Evolutionary conservation across 495 filamentous ascomycete species (phyloP), one percentile per base, ranked within the genome.

Genomic region (Pyrenula massariospora): DNA sequence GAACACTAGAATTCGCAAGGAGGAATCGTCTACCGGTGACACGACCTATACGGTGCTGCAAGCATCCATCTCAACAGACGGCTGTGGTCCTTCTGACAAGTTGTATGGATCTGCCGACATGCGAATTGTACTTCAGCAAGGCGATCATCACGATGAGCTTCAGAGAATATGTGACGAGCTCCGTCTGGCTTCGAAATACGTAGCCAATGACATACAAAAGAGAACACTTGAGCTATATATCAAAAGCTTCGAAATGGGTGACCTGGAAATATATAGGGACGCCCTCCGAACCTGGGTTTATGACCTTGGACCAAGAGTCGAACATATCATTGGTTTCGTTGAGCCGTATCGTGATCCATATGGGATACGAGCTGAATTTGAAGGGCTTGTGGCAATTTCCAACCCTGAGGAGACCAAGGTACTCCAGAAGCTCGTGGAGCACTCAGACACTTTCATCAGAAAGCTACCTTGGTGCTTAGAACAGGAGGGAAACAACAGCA

Each of bases 311-410:
- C 76, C 0, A 57, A 56, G 2, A 5, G 66, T 79, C 0, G 76
- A 77, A 57, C 70, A 64, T 25, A 70, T 78, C 1, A 64, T 77
- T 57, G 74, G 73, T 1, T 77, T 78, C 57, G 65, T 78, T 1
- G 74, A 79, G 55, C 68, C 75, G 22, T 77, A 80, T 57, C 61
- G 73, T 24, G 76, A 79, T 58, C 75, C 74, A 1, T 57, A 64
- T 48, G 73, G 73, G 19, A 68, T 70, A 10, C 62, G 75, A 25
- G 62, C 66, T 12, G 75, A 77, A 56, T 78, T 69, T 50, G 74
- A 77, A 63, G 73, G 68, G 2, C 56, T 77, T 10, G 70, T 78
- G 8, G 70, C 64, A 1, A 71, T 79, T 20, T 60, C 65, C 0
- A 67, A 79, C 58, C 50, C 54, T 15, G 60, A 64, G 15, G 71